Conservation (phyloP, 192 early-diverging fungal species). For the Powellomyces hirtus region DNA sequence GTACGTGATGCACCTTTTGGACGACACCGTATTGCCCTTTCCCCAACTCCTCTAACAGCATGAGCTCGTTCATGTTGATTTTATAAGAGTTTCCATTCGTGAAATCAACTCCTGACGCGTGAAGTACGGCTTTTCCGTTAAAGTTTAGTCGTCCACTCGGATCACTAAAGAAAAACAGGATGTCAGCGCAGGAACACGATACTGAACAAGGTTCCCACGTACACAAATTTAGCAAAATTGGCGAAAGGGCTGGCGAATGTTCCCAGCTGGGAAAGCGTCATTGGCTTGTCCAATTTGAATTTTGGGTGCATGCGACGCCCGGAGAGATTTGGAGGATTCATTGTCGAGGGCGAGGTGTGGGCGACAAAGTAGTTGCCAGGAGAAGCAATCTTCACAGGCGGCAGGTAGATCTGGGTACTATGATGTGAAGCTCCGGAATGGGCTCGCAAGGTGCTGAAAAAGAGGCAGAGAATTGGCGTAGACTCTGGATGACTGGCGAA, state of each 20-base stretch:
- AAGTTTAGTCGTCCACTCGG: conserved; percentile 87
- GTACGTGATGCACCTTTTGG: conserved; percentile 82
- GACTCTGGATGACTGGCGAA: too few species aligned
- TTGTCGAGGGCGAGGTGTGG: too few species aligned
- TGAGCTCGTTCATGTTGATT: conserved; percentile 84
- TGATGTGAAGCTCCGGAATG: too few species aligned
- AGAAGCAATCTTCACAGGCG: too few species aligned
- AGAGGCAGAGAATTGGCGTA: too few species aligned
- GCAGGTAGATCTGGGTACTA: too few species aligned
- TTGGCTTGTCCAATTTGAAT: conserved; percentile 29
- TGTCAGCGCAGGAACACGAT: neutral
- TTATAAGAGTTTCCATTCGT: conserved; percentile 81
- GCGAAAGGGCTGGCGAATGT: conserved; percentile 53
- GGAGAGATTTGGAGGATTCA: conserved; percentile 9
- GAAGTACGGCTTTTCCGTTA: conserved; percentile 86
- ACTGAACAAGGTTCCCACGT: conserved; percentile 25
- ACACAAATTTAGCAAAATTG: conserved; percentile 69
- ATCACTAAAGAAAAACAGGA: conserved; percentile 49
- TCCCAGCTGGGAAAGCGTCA: conserved; percentile 25
- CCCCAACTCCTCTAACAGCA: conserved; percentile 75
- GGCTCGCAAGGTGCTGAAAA: too few species aligned
- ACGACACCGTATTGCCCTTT: conserved; percentile 93
- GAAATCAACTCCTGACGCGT: conserved; percentile 90
- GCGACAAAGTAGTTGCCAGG: too few species aligned
- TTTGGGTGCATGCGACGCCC: conserved; percentile 25